Evolutionary conservation across 179 eudicot genomes (phyloP), one percentile per base, ranked within the genome.

Genomic region (Amaranthus tricolor): DNA sequence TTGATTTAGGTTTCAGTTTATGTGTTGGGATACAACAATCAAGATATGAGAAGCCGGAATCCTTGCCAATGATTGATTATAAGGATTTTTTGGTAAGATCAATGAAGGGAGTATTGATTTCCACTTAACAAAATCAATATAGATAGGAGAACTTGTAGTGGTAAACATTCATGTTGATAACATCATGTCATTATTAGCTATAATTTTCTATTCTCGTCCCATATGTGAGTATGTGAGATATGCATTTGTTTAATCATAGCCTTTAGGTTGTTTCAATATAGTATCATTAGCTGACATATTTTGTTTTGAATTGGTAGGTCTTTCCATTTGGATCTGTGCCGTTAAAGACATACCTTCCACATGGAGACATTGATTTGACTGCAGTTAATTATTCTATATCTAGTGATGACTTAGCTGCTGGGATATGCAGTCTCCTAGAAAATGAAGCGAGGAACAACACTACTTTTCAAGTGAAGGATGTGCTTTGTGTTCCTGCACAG

Each of bases 301-400:
- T 76, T 40, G 66, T 54, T 65, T 49, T 81, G 58, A 62, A 68
- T 59, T 16, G 64, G 7, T 76, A 86, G 88, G 88, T 81, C 14
- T 75, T 79, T 72, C 82, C 86, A 53, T 74, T 86, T 81, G 88
- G 88, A 49, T 86, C 88, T 17, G 83, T 86, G 80, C 88, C 88
- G 52, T 81, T 86, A 57, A 85, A 85, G 75, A 85, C 88, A 55
- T 85, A 85, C 62, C 86, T 85, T 79, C 82, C 88, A 4, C 78
- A 83, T 69, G 88, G 85, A 70, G 88, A 86, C 71, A 60, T 86
- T 55, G 88, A 86, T 76, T 78, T 86, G 78, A 81, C 88, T 62
- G 79, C 68, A 49, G 76, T 86, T 40, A 63, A 80, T 76, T 66
- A 64, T 70, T 77, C 57, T 68, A 63, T 60, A 56, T 62, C 65